Conservation (phyloP, 2,329 filamentous ascomycete genomes). For the Sporothrix luriei region DNA sequence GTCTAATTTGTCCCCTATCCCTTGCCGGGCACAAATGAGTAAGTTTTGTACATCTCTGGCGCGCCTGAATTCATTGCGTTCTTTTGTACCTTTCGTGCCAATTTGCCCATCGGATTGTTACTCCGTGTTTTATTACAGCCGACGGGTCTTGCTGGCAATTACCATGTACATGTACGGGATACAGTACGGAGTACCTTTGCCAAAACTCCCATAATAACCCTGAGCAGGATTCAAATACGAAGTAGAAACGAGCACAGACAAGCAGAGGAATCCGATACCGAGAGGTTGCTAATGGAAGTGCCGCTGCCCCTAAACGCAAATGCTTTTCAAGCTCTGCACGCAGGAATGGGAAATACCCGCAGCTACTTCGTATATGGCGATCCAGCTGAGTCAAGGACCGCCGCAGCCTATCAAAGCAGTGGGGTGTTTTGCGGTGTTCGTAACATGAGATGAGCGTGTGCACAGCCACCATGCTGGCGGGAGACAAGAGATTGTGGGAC, state of each 20-base stretch:
- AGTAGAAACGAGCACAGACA: too few relatives aligned
- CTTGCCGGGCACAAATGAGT: neutral
- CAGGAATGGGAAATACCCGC: neutral
- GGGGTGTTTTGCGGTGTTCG: neutral
- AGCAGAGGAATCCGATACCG: neutral
- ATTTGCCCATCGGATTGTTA: conserved; percentile 4
- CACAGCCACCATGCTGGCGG: conserved; percentile 1
- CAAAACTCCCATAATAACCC: too few relatives aligned
- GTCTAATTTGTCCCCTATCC: neutral
- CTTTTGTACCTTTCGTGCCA: neutral
- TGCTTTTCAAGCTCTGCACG: neutral
- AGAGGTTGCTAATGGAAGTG: neutral
- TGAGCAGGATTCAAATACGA: too few relatives aligned
- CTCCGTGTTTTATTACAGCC: conserved; percentile 14
- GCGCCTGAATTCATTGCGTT: conserved; percentile 5
- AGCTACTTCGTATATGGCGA: neutral
- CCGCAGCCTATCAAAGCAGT: neutral
- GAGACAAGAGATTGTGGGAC: neutral
- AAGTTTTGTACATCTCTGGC: neutral
- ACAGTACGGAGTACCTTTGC: too few relatives aligned
- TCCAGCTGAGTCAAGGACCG: conserved; percentile 15
- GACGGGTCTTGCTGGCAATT: conserved; percentile 11
- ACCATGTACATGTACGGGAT: too few relatives aligned
- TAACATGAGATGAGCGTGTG: conserved; percentile 7
- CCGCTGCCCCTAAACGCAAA: neutral